Base-by-base conservation (phyloP, 345 rosid genomes). In the Eucalyptus cloeziana region DNA sequence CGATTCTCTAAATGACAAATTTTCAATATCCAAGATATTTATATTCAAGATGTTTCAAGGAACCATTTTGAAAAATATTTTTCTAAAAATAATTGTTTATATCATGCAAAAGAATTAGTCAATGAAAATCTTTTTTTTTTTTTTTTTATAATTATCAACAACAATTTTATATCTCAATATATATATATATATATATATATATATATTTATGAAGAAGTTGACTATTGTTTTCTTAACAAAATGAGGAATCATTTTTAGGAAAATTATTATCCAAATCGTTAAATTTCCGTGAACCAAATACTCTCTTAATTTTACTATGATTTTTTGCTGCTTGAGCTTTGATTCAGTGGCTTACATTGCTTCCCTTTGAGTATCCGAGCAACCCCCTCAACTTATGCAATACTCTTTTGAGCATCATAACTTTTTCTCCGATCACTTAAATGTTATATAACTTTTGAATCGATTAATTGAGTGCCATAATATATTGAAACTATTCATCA, bases 1-100 rank as follows among this genome's bases (percentile, higher is more conserved):
- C 93, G 93, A 60, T 92, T 92, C 86, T 93, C 92, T 5, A 60
- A 17, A 13, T 62, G 33, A 27, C 1, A 30, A 62, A 13, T 30
- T 4, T 62, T 62, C 13, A 11, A 60, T 11, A 60, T 60, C n/a
- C 67, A 25, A 60, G 16, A 30, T 62, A 30, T 62, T 62, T 62
- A 13, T 30, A 62, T 62, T 27, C 33, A 27, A 27, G 15, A n/a
- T 62, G 69, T 62, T 62, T 62, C 33, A 13, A 3, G 3, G 69
- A 62, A 30, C 33, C 17, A 13, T 12, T 62, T 62, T 13, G 4
- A 22, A 60, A 62, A 27, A 62, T 62, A 6, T 62, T 5, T 25
- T 60, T 11, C 31, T 60, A 5, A 60, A 58, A 60, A 4, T 30
- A 62, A 62, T 62, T 30, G 13, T 62, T 30, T 62, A 62, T 62